Evolutionary conservation across 768 basidiomycete genomes (phyloP), one percentile per base, ranked within the genome.

Genomic region (Hydnomerulius pinastri): DNA sequence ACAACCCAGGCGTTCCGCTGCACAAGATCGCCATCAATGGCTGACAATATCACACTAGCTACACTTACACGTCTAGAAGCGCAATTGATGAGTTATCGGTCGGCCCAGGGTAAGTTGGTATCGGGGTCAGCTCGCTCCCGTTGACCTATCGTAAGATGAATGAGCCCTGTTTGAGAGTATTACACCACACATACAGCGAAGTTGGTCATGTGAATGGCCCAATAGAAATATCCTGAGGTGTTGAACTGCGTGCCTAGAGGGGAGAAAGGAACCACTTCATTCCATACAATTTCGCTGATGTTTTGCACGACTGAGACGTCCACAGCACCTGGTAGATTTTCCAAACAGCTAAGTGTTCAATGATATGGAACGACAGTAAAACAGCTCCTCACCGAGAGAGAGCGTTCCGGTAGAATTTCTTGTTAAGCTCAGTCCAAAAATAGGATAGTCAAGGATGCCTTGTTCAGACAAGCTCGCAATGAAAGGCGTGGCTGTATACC

Each of bases 371-470:
- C 7, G 4, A 40, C 4, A 21, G 27, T 36, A 20, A n/a, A n/a
- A n/a, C 7, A 23, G 15, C 6, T 18, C 37, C 36, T 58, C 45
- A 86, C 88, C 89, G 13, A 92, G 56, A 2, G 88, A 70, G 18
- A 92, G 71, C 17, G 81, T 77, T 9, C 90, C 89, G 10, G 75
- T 78, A 2, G 69, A 62, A 59, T 86, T 83, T 37, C 74, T 71
- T 1, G 81, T 79, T 54, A 91, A 69, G 57, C 77, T 83, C 23
- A 92, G 57, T n/a, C 85, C 87, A 57, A 91, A 91, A 8, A 92
- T 60, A 1, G 90, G 90, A 61, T 90, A 92, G 28, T 82, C 79
- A 40, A 91, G 67, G 25, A 77, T 67, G 15, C 87, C 89, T 53
- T 78, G 73, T 50, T 83, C 74, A 7, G 85, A 81, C 43, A 91